phyloP scores from a whole-genome alignment of 805 yeast genomes.

The Saccharomycopsis sp. region DNA sequence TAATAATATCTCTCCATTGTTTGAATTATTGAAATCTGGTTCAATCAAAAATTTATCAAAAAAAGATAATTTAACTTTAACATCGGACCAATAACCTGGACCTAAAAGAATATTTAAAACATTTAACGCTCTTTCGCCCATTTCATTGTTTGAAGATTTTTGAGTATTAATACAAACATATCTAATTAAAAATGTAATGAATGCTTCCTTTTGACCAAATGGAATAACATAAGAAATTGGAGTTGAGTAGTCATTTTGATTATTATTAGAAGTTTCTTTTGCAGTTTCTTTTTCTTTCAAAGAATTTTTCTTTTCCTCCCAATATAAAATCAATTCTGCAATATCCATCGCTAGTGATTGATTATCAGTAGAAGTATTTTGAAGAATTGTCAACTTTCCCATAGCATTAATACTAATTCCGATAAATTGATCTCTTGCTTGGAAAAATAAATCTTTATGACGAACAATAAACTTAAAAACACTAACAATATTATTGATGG shows the following conservation, averaged over 20 bases:
- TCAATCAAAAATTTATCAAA: slow-evolving; percentile 81
- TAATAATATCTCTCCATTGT: slow-evolving; percentile 46
- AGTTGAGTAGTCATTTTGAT: slow-evolving; percentile 27
- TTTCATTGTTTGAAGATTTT: slow-evolving; percentile 70
- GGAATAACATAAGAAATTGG: slow-evolving; percentile 53
- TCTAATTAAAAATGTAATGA: slow-evolving; percentile 78
- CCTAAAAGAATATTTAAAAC: slow-evolving; percentile 65
- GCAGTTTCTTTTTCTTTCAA: too few species aligned
- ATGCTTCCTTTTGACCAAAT: slow-evolving; percentile 74
- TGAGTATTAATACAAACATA: slow-evolving; percentile 81
- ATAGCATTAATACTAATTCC: slow-evolving; percentile 84
- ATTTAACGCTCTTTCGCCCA: slow-evolving; percentile 77
- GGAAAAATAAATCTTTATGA: slow-evolving; percentile 75
- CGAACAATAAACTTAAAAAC: slow-evolving; percentile 83
- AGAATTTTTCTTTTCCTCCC: slow-evolving; percentile 80
- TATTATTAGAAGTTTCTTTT: background rate
- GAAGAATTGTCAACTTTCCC: slow-evolving; percentile 75
- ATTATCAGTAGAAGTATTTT: slow-evolving; percentile 71
- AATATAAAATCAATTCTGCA: slow-evolving; percentile 71
- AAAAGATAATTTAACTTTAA: slow-evolving; percentile 71
- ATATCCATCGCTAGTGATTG: slow-evolving; percentile 81
- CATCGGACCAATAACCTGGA: slow-evolving; percentile 77
- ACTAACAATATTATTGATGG: slow-evolving; percentile 63
- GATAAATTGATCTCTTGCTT: slow-evolving; percentile 80
- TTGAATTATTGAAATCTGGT: slow-evolving; percentile 43